phyloP scores from a whole-genome alignment of 108 stramenopile species.

The Nitzschia palea region DNA sequence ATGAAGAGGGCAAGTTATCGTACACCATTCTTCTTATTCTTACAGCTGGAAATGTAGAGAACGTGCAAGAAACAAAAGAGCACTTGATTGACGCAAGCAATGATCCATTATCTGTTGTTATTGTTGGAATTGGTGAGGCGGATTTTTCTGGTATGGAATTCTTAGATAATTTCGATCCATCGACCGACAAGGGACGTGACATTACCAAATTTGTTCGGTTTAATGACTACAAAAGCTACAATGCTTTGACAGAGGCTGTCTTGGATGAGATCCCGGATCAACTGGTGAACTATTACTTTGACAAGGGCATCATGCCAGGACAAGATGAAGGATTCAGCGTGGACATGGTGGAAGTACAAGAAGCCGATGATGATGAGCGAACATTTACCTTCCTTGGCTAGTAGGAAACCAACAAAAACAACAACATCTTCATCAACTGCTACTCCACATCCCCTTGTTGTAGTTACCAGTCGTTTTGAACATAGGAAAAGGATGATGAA shows the following conservation, averaged over 20 bases:
- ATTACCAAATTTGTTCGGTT: conserved; percentile 62
- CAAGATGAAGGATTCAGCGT: conserved; percentile 30
- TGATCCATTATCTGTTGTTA: conserved; percentile 80
- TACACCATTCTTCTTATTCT: conserved; percentile 91
- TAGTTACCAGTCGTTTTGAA: too few species aligned
- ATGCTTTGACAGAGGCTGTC: conserved; percentile 70
- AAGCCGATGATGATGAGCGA: conserved; percentile 52
- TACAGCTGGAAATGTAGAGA: conserved; percentile 88
- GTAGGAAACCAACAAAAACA: too few species aligned
- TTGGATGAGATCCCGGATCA: conserved; percentile 87
- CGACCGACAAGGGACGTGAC: conserved; percentile 39
- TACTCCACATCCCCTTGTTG: too few species aligned
- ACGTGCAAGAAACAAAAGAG: conserved; percentile 80
- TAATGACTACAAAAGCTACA: conserved; percentile 55
- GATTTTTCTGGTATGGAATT: conserved; percentile 75
- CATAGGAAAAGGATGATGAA: too few species aligned
- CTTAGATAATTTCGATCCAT: conserved; percentile 67
- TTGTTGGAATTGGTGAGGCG: conserved; percentile 87
- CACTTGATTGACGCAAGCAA: conserved; percentile 61
- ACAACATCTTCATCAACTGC: too few species aligned
- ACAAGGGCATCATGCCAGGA: conserved; percentile 60
- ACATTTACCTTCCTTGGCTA: conserved; percentile 59
- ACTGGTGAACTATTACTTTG: conserved; percentile 65
- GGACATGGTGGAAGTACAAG: conserved; percentile 26
- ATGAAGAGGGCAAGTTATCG: conserved; percentile 50